Base-by-base conservation (phyloP, 148 eudicot genomes). In the Camellia japonica region DNA sequence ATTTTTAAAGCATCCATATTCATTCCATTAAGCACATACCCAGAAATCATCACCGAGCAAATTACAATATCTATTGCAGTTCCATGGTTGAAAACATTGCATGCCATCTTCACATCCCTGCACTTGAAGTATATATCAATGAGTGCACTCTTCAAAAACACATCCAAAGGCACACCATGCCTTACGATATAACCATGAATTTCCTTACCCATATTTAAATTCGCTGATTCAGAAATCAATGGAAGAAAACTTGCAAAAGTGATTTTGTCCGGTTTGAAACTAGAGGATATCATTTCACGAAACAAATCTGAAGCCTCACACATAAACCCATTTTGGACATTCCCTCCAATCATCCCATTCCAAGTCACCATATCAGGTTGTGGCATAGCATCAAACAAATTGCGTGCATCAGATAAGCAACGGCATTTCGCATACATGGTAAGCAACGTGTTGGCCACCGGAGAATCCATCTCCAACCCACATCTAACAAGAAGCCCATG, bases 321-420 rank as follows among this genome's bases (percentile, higher is more conserved):
- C 51, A 47, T 47, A n/a, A 49, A 71, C 41, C 80, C 87, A 71
- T 85, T 81, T 43, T 74, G 84, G 55, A 81, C 82, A 46, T 78
- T 81, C 6, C 87, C 87, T 52, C 84, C 84, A 62, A 85, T 81
- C 77, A 85, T 85, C 61, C 71, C 84, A 71, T 81, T 85, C 84
- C 84, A 85, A 54, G 80, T 63, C 54, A 81, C 76, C 10, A 44
- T 49, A 63, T 75, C 72, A 46, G 66, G 23, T 55, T 79, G 76
- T 6, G 20, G 43, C 2, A 78, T 58, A 1, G 52, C 71, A 46
- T 81, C 84, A 75, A 85, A 85, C 80, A 85, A 79, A 72, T 81
- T 70, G 7, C 76, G 77, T 4, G 84, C 87, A 73, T 85, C 87
- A 56, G 42, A 68, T 63, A 79, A 55, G 77, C 82, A 74, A 55